phyloP scores from a whole-genome alignment of 2,329 filamentous ascomycete genomes.

The Knoxdaviesia proteae region DNA sequence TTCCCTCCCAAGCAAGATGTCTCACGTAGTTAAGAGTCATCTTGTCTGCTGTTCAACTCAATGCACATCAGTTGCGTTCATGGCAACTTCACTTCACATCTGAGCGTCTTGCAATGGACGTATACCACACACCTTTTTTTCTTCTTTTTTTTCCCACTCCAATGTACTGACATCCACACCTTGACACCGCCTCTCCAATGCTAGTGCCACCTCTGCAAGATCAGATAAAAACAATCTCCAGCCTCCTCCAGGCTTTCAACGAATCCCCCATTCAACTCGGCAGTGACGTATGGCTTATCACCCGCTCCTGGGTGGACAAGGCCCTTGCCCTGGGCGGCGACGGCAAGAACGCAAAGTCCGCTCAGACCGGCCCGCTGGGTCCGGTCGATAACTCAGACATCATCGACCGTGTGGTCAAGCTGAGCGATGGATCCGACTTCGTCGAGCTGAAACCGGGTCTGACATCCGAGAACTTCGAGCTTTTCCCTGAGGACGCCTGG shows the following conservation, averaged over 20 bases:
- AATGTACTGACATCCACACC: not conserved
- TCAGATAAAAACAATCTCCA: constrained; percentile 55
- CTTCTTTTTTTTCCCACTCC: not conserved
- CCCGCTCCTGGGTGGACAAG: constrained; percentile 55
- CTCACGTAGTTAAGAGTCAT: too few relatives aligned
- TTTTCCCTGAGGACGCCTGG: constrained; percentile 67
- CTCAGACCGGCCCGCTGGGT: constrained; percentile 42
- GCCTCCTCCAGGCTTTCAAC: constrained; percentile 31
- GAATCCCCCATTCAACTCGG: constrained; percentile 40
- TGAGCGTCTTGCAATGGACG: too few relatives aligned
- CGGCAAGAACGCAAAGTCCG: constrained; percentile 33
- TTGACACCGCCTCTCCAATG: not conserved
- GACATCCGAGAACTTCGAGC: constrained; percentile 49
- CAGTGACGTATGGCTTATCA: constrained; percentile 60
- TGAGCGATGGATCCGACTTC: constrained; percentile 33
- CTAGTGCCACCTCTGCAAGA: constrained; percentile 18
- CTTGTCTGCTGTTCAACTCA: too few relatives aligned
- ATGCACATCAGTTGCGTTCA: too few relatives aligned
- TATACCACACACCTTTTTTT: not conserved
- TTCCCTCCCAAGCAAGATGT: not conserved
- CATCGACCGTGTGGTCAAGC: constrained; percentile 37
- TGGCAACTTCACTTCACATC: too few relatives aligned
- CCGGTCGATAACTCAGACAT: constrained; percentile 78
- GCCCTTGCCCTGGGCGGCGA: constrained; percentile 46
- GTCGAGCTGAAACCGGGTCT: constrained; percentile 53